Conservation (phyloP, 73 alveolate genomes). For the Tetrahymena malaccensis region DNA sequence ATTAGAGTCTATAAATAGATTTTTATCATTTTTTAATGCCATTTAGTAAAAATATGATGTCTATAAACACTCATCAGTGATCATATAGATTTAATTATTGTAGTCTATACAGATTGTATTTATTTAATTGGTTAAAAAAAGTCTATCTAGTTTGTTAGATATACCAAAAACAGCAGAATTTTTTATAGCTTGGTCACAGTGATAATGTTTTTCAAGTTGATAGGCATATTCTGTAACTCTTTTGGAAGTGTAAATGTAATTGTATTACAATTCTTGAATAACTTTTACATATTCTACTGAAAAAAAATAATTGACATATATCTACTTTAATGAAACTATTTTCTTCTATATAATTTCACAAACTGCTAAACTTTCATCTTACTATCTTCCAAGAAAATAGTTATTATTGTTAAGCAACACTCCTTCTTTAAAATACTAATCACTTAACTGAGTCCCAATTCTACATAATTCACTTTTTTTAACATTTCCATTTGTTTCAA, state of each 20-base stretch:
- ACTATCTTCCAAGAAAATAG: not conserved
- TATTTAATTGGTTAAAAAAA: not conserved
- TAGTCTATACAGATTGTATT: not conserved
- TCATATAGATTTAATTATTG: not conserved
- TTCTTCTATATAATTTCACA: not conserved
- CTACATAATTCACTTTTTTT: not conserved
- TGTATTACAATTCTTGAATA: not conserved
- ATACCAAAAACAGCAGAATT: not conserved
- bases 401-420: not conserved
- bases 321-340: not conserved
- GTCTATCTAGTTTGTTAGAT: not conserved
- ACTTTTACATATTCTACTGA: not conserved
- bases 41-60: not conserved
- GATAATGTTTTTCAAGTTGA: not conserved
- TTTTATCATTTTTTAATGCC: not conserved
- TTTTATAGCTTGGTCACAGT: not conserved
- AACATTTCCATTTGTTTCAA: not conserved
- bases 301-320: not conserved
- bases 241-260: not conserved
- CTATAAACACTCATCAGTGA: not conserved
- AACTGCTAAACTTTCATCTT: not conserved
- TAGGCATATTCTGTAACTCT: not conserved
- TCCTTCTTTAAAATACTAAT: not conserved
- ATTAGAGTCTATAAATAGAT: not conserved
- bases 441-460: not conserved